phyloP scores from a whole-genome alignment of 352 stramenopile species.

The Pythium vanterpoolii region DNA sequence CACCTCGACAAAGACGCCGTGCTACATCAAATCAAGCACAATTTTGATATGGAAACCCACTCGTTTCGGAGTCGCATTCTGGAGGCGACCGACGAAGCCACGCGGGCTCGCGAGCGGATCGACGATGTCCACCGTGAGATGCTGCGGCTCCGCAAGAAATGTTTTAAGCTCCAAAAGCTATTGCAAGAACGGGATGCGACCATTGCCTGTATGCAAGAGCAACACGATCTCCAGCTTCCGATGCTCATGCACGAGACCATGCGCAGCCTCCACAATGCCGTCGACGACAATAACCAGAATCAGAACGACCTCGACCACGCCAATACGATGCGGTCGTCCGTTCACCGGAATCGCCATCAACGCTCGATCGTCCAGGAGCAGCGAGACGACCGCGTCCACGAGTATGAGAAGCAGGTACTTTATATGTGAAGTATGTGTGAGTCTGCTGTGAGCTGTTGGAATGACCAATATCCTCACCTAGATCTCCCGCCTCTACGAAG shows the following conservation, averaged over 20 bases:
- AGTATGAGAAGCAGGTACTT: constrained; percentile 64
- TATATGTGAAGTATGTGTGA: background rate
- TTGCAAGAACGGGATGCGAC: constrained; percentile 55
- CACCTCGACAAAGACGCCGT: constrained; percentile 19
- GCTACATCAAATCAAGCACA: constrained; percentile 51
- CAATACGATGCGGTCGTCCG: background rate
- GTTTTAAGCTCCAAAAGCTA: constrained; percentile 51
- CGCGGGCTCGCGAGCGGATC: constrained; percentile 27
- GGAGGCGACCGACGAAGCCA: constrained; percentile 27
- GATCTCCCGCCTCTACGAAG: constrained; percentile 63
- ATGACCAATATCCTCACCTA: constrained; percentile 10
- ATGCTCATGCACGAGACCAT: constrained; percentile 66
- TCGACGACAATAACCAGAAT: constrained; percentile 25
- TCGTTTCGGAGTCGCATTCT: constrained; percentile 37
- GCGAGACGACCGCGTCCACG: constrained; percentile 51
- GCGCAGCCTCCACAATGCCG: constrained; percentile 42
- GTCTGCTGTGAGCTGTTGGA: background rate
- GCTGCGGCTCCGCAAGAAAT: constrained; percentile 46
- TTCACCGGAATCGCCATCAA: constrained; percentile 13
- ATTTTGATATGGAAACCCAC: constrained; percentile 56
- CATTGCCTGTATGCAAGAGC: constrained; percentile 46
- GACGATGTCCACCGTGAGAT: constrained; percentile 40
- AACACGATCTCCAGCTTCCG: constrained; percentile 48
- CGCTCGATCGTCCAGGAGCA: constrained; percentile 15
- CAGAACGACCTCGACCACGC: constrained; percentile 28